Evolutionary conservation across 106 monocot genomes (phyloP).

Genomic region (Dioscorea zingiberensis): DNA sequence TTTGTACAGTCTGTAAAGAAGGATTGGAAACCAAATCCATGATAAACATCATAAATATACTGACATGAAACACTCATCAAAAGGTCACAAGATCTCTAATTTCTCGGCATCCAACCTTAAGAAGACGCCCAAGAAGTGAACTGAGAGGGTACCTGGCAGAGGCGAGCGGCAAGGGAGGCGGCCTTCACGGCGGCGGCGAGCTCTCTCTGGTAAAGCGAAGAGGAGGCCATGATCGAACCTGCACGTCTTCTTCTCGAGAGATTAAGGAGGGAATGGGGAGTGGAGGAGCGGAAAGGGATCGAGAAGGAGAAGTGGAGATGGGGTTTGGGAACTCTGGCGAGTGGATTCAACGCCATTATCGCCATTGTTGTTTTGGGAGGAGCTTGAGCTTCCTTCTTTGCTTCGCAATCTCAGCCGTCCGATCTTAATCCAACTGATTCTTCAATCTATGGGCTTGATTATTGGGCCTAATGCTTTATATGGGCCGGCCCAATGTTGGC

Average conservation of each 20-base stretch:
- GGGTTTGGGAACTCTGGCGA: no score
- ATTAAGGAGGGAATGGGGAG: background rate
- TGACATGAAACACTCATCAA: no score
- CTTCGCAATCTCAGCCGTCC: no score
- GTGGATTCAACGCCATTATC: no score
- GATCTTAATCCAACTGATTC: no score
- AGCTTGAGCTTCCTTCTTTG: no score
- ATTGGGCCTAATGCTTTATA: no score
- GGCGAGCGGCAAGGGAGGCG: slow-evolving; percentile 67
- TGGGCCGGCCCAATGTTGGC: no score
- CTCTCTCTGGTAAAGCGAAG: slow-evolving; percentile 45
- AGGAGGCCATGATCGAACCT: slow-evolving; percentile 8
- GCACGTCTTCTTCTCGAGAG: background rate
- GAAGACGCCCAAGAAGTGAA: background rate
- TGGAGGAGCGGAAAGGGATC: background rate
- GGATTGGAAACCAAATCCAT: background rate
- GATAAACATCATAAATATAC: no score
- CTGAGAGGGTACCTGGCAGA: slow-evolving; percentile 55
- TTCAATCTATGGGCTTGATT: no score
- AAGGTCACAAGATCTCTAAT: background rate
- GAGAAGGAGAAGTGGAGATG: background rate
- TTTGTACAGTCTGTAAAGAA: slow-evolving; percentile 68
- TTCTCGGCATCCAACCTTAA: background rate
- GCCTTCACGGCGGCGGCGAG: slow-evolving; percentile 94
- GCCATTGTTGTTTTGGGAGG: no score